Conservation (phyloP, 176 grass and related monocot genomes). For the Themeda triandra region DNA sequence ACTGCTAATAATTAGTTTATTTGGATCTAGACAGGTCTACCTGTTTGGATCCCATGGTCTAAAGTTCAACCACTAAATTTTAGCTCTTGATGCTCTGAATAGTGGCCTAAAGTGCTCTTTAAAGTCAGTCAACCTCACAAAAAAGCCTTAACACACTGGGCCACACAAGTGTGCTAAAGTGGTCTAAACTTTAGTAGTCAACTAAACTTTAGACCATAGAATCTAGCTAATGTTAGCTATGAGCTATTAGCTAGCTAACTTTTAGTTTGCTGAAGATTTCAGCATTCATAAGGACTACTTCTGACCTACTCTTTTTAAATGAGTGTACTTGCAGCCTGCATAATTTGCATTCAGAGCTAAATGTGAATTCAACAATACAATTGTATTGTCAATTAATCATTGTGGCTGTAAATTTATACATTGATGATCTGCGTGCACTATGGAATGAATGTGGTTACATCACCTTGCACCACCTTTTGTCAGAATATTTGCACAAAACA, state of each 20-base stretch:
- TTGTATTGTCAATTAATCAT: neutral
- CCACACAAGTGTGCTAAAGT: neutral
- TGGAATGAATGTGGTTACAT: conserved; percentile 6
- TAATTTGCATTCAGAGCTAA: neutral
- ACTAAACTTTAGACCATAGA: neutral
- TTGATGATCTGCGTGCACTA: neutral
- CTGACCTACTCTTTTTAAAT: neutral
- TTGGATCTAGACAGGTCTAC: neutral
- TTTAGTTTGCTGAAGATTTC: neutral
- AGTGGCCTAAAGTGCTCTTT: neutral
- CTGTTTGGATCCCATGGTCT: neutral
- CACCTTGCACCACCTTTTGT: conserved; percentile 4
- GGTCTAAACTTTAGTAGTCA: neutral
- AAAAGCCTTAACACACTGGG: neutral
- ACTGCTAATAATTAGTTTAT: no score
- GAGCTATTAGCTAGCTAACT: neutral
- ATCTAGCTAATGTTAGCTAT: neutral
- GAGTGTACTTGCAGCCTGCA: neutral
- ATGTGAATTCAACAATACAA: neutral
- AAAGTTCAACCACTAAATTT: neutral
- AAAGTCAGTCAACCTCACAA: neutral
- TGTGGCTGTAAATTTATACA: neutral
- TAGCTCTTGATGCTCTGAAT: neutral
- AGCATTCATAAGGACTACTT: neutral
- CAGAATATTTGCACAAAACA: neutral